A percentile compares a stretch with the other conserved stretches of the same genome.
These are phyloP conservation scores for Jatropha podagrica DNA, from an alignment of 441 rosid genomes.

Conservation along the genomic window DNA sequence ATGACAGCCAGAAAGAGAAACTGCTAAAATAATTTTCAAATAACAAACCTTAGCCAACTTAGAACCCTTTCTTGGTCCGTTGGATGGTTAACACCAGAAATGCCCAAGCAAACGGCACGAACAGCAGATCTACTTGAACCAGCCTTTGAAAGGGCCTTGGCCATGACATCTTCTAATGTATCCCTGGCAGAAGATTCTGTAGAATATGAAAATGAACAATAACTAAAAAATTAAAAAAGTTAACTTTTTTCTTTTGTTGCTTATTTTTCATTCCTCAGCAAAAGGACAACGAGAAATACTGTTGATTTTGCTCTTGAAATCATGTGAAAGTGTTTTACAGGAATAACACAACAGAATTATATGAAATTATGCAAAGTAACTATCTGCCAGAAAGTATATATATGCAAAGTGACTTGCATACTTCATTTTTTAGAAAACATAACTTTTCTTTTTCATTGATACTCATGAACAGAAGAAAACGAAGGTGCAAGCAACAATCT, in stretches of 20 bases:
- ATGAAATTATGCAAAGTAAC: background rate
- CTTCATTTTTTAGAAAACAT: background rate
- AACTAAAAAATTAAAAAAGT: slow-evolving; percentile 6
- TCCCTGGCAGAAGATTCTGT: slow-evolving; percentile 79
- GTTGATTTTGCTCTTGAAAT: too few species aligned
- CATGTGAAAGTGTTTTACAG: too few species aligned
- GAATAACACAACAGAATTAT: background rate
- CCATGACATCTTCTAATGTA: slow-evolving; percentile 79
- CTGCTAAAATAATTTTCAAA: background rate
- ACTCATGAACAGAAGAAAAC: background rate
- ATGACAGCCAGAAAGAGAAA: background rate
- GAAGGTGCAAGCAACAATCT: background rate
- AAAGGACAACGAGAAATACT: background rate
- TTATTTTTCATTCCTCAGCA: background rate
- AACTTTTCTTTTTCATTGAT: background rate
- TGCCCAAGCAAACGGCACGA: slow-evolving; percentile 81
- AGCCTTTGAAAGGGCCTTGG: slow-evolving; percentile 64
- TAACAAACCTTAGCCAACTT: slow-evolving; percentile 75
- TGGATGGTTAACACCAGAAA: slow-evolving; percentile 96
- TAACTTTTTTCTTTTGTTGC: background rate
- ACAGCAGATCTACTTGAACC: slow-evolving; percentile 67
- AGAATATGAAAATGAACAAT: slow-evolving; percentile 18
- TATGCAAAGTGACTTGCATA: background rate
- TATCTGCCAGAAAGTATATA: background rate
- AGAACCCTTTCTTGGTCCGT: slow-evolving; percentile 75